These are phyloP conservation scores for Diddensiella transvaalensis DNA, from an alignment of 805 yeast species.

Conservation along the genomic window DNA sequence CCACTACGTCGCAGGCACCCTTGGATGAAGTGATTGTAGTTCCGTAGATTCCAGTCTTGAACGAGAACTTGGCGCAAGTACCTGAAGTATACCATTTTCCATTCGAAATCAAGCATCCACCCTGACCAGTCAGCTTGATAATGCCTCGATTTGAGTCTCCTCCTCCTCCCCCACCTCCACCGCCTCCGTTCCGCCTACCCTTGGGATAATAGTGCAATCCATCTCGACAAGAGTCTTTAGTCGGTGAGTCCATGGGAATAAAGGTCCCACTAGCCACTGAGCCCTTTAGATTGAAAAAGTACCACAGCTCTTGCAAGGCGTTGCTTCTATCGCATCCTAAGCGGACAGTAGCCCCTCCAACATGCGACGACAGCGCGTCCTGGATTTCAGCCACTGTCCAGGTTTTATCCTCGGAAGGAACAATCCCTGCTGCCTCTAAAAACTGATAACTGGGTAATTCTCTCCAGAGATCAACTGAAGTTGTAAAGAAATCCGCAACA, in stretches of 20 bases:
- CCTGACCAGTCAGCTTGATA: constrained; percentile 47
- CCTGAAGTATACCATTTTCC: constrained; percentile 73
- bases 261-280: constrained; percentile 65
- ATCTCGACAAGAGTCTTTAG: constrained; percentile 62
- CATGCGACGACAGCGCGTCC: constrained; percentile 34
- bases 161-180: constrained; percentile 23
- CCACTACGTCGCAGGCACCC: constrained; percentile 60
- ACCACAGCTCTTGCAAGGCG: constrained; percentile 69
- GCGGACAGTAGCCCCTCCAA: constrained; percentile 50
- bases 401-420: constrained; percentile 55
- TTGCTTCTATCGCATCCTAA: constrained; percentile 53
- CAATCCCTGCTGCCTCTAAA: constrained; percentile 64
- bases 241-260: constrained; percentile 50
- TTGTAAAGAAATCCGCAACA: constrained; percentile 68
- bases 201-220: constrained; percentile 78
- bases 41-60: constrained; percentile 68
- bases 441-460: constrained; percentile 64
- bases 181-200: constrained; percentile 34
- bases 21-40: constrained; percentile 61
- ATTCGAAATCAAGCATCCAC: constrained; percentile 77
- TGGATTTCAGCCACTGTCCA: constrained; percentile 48
- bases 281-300: constrained; percentile 72
- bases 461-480: constrained; percentile 55
- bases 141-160: constrained; percentile 43
- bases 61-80: constrained; percentile 79